These are phyloP conservation scores for Lyophyllum decastes DNA, from an alignment of 768 basidiomycete species.

Conservation along the genomic window DNA sequence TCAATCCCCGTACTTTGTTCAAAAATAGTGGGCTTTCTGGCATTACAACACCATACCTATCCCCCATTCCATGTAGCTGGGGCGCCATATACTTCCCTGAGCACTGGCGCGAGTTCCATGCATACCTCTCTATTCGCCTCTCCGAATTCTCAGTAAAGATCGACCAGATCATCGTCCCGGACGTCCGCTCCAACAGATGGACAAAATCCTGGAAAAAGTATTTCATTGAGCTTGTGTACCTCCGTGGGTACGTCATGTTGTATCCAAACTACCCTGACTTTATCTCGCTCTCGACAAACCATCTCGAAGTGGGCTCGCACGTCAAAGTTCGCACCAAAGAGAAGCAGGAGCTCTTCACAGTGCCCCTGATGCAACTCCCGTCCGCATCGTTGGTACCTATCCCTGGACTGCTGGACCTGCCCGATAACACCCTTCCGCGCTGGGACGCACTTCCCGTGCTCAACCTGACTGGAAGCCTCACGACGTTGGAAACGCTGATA, in stretches of 20 bases:
- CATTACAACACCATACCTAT: slow-evolving; percentile 72
- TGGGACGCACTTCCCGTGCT: slow-evolving; percentile 64
- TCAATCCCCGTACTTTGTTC: slow-evolving; percentile 68
- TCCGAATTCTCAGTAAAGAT: slow-evolving; percentile 45
- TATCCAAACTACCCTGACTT: slow-evolving; percentile 82
- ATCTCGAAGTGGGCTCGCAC: slow-evolving; percentile 83
- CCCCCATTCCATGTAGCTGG: slow-evolving; percentile 90
- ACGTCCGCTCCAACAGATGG: slow-evolving; percentile 82
- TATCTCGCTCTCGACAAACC: slow-evolving; percentile 85
- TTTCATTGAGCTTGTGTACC: slow-evolving; percentile 83
- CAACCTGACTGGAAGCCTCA: slow-evolving; percentile 61
- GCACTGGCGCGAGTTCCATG: slow-evolving; percentile 86
- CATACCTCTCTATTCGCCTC: slow-evolving; percentile 73
- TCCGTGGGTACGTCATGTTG: slow-evolving; percentile 85
- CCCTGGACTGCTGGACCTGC: slow-evolving; percentile 58
- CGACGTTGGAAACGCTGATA: slow-evolving; percentile 32
- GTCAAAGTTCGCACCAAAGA: slow-evolving; percentile 60
- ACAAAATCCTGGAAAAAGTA: slow-evolving; percentile 85
- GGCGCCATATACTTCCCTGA: slow-evolving; percentile 90
- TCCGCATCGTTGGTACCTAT: slow-evolving; percentile 8
- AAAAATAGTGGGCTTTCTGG: slow-evolving; percentile 34
- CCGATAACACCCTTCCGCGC: slow-evolving; percentile 48
- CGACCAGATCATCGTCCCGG: slow-evolving; percentile 58
- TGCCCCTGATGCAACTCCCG: slow-evolving; percentile 67
- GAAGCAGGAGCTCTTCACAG: slow-evolving; percentile 63